Percentiles rank a stretch among this genome's conserved stretches.
Conservation (phyloP, 1,139 yeast genomes). For the Kluyveromyces sp. region DNA sequence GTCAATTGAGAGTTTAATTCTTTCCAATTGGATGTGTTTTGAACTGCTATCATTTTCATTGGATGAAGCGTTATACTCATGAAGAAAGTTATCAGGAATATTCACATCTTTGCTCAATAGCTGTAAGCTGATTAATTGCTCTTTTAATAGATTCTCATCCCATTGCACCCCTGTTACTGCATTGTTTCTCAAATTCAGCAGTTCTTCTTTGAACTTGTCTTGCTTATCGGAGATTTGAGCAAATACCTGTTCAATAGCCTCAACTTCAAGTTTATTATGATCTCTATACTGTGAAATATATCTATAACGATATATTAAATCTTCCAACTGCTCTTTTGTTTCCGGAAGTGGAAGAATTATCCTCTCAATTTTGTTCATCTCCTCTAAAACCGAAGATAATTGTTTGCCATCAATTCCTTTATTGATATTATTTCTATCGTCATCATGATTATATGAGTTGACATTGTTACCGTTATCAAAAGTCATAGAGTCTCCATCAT, state of each 20-base stretch:
- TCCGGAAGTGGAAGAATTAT: slow-evolving; percentile 22
- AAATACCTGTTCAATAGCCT: slow-evolving; percentile 32
- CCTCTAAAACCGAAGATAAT: not conserved
- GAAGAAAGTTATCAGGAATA: slow-evolving; percentile 47
- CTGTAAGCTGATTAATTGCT: slow-evolving; percentile 71
- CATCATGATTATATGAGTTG: not conserved
- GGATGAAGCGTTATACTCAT: slow-evolving; percentile 5
- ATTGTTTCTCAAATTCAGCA: slow-evolving; percentile 23
- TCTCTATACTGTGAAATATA: slow-evolving; percentile 22
- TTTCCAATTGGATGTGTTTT: slow-evolving; percentile 10
- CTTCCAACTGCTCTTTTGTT: slow-evolving; percentile 24
- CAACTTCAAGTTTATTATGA: slow-evolving; percentile 23
- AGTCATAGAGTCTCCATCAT: not conserved
- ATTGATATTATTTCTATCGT: not conserved
- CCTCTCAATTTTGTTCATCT: not conserved
- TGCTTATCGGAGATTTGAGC: slow-evolving; percentile 31
- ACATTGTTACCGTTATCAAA: not conserved
- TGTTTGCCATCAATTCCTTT: not conserved
- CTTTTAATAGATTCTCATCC: slow-evolving; percentile 48
- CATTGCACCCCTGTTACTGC: slow-evolving; percentile 20
- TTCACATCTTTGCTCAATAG: slow-evolving; percentile 71
- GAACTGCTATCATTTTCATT: too few relatives aligned
- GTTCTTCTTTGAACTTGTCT: slow-evolving; percentile 31
- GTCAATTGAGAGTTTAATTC: slow-evolving; percentile 26
- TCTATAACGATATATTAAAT: slow-evolving; percentile 26